Evolutionary conservation across 2,329 filamentous ascomycete species (phyloP), one percentile per base, ranked within the genome.

Genomic region (Blastomyces silverae): DNA sequence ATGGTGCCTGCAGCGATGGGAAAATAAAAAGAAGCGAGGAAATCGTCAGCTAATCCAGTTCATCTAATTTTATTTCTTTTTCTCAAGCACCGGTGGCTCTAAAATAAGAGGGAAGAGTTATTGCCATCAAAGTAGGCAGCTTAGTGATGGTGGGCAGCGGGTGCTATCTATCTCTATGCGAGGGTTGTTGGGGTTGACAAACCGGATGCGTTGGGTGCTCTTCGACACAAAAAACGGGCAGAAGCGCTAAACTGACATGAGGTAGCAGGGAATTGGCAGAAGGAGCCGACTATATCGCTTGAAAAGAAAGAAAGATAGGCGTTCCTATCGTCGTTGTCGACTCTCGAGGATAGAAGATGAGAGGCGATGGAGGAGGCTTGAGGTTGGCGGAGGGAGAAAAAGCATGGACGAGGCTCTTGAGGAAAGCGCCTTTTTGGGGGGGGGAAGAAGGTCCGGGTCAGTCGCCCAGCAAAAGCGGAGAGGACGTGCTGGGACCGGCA

Each of bases 1-100:
- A 82, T 82, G 70, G 70, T 78, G 74, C 74, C 74, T 76, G 65
- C 56, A 67, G 8, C 15, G 25, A 4, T 6, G 13, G 34, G 42
- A 22, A 42, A 39, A 63, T 48, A 64, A 34, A 60, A 46, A 64
- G 48, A 62, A 64, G 31, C 44, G 55, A 65, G 64, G 66, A 67
- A 42, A 46, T n/a, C 17, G 42, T 61, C 42, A 61, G 58, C 42
- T 58, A 61, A 46, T 34, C 15, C 58, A 34, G 25, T 1, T 20
- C 42, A 48, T 15, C 39, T 31, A 31, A 50, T 31, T 31, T 11
- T 7, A 2, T 44, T 44, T 20, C 15, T 20, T 44, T 20, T 44
- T 44, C 17, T 20, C 65, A 28, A 61, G 34, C 60, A 48, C 31
- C 48, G 50, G 53, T n/a, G 56, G 64, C 56, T 58, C 46, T 42